Evolutionary conservation across 352 stramenopile species (phyloP).

Genomic region (Detonula confervacea): DNA sequence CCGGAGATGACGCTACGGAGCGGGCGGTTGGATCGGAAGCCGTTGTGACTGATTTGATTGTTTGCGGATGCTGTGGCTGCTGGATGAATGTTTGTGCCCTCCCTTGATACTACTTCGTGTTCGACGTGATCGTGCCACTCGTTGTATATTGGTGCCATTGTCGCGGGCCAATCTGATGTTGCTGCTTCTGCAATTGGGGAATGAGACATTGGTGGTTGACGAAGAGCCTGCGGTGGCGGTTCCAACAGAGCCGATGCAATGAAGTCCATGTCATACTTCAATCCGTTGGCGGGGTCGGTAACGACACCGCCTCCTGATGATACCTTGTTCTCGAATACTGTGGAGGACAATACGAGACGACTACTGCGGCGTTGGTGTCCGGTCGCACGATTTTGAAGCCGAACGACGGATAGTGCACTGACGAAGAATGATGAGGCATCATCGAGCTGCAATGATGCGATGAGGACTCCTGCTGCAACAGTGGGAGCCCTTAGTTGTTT

Average conservation of each 20-base stretch:
- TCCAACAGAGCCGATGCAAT: not conserved
- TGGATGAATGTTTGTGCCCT: not conserved
- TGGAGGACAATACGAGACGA: not conserved
- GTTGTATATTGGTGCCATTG: not conserved
- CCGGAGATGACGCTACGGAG: not conserved
- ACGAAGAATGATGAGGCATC: not conserved
- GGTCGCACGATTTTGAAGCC: not conserved
- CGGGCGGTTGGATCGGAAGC: not conserved
- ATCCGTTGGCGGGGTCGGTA: not conserved
- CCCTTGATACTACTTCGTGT: not conserved
- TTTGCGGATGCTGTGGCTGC: not conserved
- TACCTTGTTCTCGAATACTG: not conserved
- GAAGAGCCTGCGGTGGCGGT: not conserved
- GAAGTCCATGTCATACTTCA: not conserved
- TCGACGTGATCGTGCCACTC: not conserved
- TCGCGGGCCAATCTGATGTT: not conserved
- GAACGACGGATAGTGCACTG: not conserved
- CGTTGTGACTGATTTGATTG: too few species aligned
- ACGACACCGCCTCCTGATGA: not conserved
- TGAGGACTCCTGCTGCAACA: too few species aligned
- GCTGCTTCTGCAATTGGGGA: not conserved
- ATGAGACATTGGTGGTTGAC: not conserved
- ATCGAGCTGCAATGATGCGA: too few species aligned
- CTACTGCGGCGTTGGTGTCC: not conserved
- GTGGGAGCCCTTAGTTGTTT: too few species aligned